These are phyloP conservation scores for Penicillium decumbens DNA, from an alignment of 2,329 filamentous ascomycete species.

Conservation along the genomic window DNA sequence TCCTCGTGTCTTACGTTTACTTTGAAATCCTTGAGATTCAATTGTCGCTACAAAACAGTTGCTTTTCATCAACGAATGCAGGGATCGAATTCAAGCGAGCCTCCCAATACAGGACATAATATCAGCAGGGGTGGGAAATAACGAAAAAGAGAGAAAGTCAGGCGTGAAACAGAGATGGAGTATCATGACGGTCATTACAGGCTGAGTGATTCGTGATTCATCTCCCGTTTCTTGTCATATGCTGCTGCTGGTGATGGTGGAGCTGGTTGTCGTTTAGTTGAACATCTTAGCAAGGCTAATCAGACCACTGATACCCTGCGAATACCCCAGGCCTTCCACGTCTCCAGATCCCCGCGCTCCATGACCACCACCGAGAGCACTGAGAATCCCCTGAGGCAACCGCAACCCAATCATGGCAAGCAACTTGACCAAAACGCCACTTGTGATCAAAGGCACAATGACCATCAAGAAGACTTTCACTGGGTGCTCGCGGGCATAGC, in stretches of 20 bases:
- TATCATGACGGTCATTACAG: conserved; percentile 24
- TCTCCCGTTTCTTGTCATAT: neutral
- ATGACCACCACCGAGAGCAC: conserved; percentile 33
- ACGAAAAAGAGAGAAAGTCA: conserved; percentile 2
- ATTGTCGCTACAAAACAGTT: neutral
- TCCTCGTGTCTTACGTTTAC: neutral
- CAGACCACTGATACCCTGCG: conserved; percentile 29
- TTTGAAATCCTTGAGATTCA: neutral
- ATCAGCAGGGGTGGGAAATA: conserved; percentile 7
- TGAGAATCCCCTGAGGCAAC: conserved; percentile 59
- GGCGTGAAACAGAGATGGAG: neutral
- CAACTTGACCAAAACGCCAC: conserved; percentile 73
- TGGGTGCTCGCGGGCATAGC: conserved; percentile 78
- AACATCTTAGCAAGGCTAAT: conserved; percentile 39
- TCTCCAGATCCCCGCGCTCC: conserved; percentile 13
- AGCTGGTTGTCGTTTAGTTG: conserved; percentile 17
- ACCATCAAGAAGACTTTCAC: conserved; percentile 83
- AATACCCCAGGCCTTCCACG: conserved; percentile 29
- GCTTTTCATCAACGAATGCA: conserved; percentile 4
- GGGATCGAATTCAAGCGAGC: conserved; percentile 13
- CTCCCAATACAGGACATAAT: conserved; percentile 13
- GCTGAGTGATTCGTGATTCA: neutral
- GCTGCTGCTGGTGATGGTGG: neutral
- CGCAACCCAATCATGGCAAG: conserved; percentile 74
- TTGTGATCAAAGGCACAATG: conserved; percentile 79